phyloP scores from a whole-genome alignment of 2,329 filamentous ascomycete species.

The Daldinia sp. region DNA sequence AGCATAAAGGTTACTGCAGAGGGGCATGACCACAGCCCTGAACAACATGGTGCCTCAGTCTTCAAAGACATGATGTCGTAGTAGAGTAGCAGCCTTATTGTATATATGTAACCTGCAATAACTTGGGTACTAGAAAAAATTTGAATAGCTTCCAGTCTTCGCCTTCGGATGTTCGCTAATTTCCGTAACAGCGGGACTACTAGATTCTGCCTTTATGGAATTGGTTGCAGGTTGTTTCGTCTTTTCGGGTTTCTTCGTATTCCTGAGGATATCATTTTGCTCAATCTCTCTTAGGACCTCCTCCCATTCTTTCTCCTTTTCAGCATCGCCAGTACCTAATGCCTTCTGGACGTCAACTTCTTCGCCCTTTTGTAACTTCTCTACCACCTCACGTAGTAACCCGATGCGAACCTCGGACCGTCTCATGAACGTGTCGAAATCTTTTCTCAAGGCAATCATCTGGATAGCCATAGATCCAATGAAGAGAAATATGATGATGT shows the following conservation, averaged over 20 bases:
- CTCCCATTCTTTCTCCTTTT: conserved; percentile 87
- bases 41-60: conserved; percentile 52
- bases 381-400: conserved; percentile 79
- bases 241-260: conserved; percentile 59
- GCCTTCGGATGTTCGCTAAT: conserved; percentile 42
- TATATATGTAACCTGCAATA: conserved; percentile 35
- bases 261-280: conserved; percentile 68
- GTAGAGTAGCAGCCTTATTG: conserved; percentile 24
- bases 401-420: conserved; percentile 83
- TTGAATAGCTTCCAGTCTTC: conserved; percentile 55
- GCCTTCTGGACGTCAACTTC: conserved; percentile 86
- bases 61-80: conserved; percentile 73
- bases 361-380: conserved; percentile 76
- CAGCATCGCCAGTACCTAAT: conserved; percentile 81
- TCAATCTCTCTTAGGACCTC: conserved; percentile 78
- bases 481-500: conserved; percentile 83
- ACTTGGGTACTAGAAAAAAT: conserved; percentile 61
- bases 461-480: conserved; percentile 97
- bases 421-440: conserved; percentile 78
- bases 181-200: conserved; percentile 39
- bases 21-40: conserved; percentile 41
- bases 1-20: conserved; percentile 32
- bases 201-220: conserved; percentile 46
- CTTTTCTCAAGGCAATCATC: conserved; percentile 83
- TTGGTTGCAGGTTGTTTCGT: conserved; percentile 49